These are phyloP conservation scores for Taphrina betulina DNA, from an alignment of 1,139 yeast species.

Conservation along the genomic window DNA sequence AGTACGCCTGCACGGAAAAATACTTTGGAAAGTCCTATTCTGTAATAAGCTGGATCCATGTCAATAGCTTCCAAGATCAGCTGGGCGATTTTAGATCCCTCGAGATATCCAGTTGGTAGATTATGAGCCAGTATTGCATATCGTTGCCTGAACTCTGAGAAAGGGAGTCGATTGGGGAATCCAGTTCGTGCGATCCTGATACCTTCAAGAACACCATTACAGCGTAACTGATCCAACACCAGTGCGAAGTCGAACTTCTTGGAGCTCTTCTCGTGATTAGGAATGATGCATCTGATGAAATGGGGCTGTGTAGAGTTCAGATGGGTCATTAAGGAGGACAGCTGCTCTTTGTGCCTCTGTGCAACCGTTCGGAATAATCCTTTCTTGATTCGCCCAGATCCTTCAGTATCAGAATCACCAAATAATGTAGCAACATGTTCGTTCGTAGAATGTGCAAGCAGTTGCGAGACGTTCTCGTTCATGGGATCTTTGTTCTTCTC, in stretches of 20 bases:
- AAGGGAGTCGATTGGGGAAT: slow-evolving; percentile 86
- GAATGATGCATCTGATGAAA: slow-evolving; percentile 92
- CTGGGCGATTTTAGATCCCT: slow-evolving; percentile 65
- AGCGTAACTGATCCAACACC: slow-evolving; percentile 84
- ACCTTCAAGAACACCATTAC: slow-evolving; percentile 98
- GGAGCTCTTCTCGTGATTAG: slow-evolving; percentile 74
- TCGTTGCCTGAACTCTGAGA: slow-evolving; percentile 72
- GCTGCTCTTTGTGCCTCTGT: slow-evolving; percentile 71
- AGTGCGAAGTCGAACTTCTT: slow-evolving; percentile 68
- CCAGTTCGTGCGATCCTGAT: slow-evolving; percentile 96
- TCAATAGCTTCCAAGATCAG: slow-evolving; percentile 60
- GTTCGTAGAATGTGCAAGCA: slow-evolving; percentile 60
- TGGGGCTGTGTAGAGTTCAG: slow-evolving; percentile 86
- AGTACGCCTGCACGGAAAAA: slow-evolving; percentile 96
- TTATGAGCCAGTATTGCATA: slow-evolving; percentile 64
- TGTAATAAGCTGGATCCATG: slow-evolving; percentile 64
- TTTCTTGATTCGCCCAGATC: slow-evolving; percentile 42
- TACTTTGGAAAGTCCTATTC: slow-evolving; percentile 81
- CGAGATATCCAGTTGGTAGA: slow-evolving; percentile 45
- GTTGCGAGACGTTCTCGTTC: slow-evolving; percentile 66
- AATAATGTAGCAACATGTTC: slow-evolving; percentile 54
- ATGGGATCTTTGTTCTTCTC: slow-evolving; percentile 94
- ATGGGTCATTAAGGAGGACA: slow-evolving; percentile 68
- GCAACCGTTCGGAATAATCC: slow-evolving; percentile 77
- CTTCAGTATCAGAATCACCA: slow-evolving; percentile 37